These are phyloP conservation scores for Ambrosiella beaveri DNA, from an alignment of 2,329 filamentous ascomycete genomes.

Conservation along the genomic window DNA sequence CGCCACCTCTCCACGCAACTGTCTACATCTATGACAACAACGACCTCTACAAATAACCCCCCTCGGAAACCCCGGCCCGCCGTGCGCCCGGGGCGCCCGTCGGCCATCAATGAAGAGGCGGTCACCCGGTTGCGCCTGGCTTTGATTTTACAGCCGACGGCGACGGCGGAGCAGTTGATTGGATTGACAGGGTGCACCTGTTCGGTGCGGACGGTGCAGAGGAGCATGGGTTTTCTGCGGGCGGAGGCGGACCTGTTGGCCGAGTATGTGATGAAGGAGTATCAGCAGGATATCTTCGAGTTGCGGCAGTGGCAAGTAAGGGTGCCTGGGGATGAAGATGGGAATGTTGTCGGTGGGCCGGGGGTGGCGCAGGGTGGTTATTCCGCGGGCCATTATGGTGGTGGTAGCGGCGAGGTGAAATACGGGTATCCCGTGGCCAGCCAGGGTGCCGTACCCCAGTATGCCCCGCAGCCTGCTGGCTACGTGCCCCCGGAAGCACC, in stretches of 20 bases:
- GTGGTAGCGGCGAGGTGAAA: no score
- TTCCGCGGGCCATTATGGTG: no score
- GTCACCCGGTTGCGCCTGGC: constrained; percentile 8
- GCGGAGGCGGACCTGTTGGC: constrained; percentile 10
- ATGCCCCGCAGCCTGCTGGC: no score
- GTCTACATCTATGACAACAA: constrained; percentile 2
- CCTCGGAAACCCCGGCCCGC: background rate
- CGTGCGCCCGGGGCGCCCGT: constrained; percentile 6
- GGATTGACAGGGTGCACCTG: constrained; percentile 10
- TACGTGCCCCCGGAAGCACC: no score
- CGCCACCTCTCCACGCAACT: constrained; percentile 4
- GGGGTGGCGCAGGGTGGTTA: background rate
- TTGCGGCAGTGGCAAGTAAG: background rate
- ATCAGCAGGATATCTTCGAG: constrained; percentile 9
- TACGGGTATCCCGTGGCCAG: no score
- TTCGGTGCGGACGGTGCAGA: constrained; percentile 11
- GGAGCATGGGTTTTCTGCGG: constrained; percentile 7
- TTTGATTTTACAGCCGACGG: constrained; percentile 10
- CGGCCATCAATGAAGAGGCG: constrained; percentile 11
- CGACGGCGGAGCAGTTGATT: constrained; percentile 12
- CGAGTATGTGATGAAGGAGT: constrained; percentile 11
- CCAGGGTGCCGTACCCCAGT: no score
- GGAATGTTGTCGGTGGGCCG: background rate
- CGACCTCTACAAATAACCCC: background rate
- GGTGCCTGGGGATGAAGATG: background rate